A percentile compares a stretch with the other conserved stretches of the same genome.
Evolutionary conservation across 2,329 filamentous ascomycete genomes (phyloP).

Genomic region (Colletotrichum chrysophilum): DNA sequence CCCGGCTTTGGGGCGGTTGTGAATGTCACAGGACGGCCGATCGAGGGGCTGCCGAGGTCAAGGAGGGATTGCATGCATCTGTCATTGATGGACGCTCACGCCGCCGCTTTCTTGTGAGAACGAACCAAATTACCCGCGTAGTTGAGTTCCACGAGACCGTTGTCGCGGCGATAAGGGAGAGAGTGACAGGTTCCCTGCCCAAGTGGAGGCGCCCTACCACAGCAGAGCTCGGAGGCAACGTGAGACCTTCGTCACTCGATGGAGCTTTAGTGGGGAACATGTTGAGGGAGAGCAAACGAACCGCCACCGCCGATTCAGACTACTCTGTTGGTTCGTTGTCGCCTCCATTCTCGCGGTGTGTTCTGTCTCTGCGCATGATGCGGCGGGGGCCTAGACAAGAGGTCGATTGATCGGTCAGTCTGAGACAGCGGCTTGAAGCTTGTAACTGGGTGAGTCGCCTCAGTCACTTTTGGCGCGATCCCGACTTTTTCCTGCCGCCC

Average conservation of each 20-base stretch:
- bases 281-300: constrained; percentile 7
- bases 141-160: background rate
- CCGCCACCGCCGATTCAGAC: constrained; percentile 7
- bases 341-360: background rate
- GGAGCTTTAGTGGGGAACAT: constrained; percentile 17
- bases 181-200: background rate
- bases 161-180: constrained; percentile 9
- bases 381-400: background rate
- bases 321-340: background rate
- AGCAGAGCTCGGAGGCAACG: constrained; percentile 8
- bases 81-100: background rate
- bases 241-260: constrained; percentile 18
- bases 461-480: background rate
- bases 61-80: background rate
- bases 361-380: background rate
- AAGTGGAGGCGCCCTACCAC: background rate
- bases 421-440: background rate
- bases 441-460: background rate
- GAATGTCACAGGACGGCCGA: background rate
- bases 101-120: background rate
- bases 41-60: constrained; percentile 6
- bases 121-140: background rate
- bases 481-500: background rate
- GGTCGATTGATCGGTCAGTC: background rate
- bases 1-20: background rate